Conservation (phyloP, 306 rosid species). For the Benincasa hispida region DNA sequence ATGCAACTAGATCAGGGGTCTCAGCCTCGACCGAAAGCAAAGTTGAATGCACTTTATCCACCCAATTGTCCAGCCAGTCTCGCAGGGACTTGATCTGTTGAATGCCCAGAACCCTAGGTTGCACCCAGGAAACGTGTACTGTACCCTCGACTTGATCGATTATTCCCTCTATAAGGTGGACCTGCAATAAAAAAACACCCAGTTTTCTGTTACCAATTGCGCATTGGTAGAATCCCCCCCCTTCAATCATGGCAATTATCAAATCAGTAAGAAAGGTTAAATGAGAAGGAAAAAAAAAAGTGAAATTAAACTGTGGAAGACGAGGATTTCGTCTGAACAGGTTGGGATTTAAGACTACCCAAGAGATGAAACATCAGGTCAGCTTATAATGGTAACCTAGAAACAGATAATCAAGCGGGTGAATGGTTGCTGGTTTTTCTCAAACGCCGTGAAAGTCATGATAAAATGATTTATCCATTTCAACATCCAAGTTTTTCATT, state of each 20-base stretch:
- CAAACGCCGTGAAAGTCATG: background rate
- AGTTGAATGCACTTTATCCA: constrained; percentile 71
- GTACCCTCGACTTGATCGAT: constrained; percentile 95
- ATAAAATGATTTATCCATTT: background rate
- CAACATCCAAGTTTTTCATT: background rate
- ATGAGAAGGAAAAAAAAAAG: background rate
- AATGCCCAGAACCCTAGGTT: constrained; percentile 91
- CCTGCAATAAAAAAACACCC: constrained; percentile 33
- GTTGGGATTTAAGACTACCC: background rate
- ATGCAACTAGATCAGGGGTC: constrained; percentile 91
- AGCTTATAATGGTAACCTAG: background rate
- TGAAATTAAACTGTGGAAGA: background rate
- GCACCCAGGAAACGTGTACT: constrained; percentile 96
- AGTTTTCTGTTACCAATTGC: background rate
- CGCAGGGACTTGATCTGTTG: constrained; percentile 79
- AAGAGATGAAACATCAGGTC: background rate
- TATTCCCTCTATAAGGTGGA: constrained; percentile 95
- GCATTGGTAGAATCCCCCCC: background rate
- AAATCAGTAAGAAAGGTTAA: background rate
- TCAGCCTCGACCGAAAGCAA: constrained; percentile 92
- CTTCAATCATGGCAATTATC: background rate
- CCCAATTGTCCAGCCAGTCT: constrained; percentile 75
- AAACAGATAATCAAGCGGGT: background rate
- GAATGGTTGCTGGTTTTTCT: background rate
- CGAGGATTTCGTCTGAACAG: background rate